Evolutionary conservation across 768 basidiomycete genomes (phyloP).

Genomic region (Psilocybe subaeruginosa): DNA sequence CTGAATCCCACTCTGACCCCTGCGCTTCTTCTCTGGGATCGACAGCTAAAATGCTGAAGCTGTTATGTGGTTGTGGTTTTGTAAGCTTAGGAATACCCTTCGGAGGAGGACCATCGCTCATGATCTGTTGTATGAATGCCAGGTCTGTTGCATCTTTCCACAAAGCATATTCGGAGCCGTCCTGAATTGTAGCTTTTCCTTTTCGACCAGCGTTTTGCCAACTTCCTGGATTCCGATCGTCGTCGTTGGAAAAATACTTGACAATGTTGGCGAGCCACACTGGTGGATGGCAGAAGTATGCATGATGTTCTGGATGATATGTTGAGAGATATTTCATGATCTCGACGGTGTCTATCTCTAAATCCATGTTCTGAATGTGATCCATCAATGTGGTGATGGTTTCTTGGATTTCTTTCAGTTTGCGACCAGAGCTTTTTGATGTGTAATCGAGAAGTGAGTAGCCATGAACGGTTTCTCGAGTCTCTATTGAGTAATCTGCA

Average conservation of each 20-base stretch:
- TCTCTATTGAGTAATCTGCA: slow-evolving; percentile 62
- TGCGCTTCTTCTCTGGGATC: not conserved
- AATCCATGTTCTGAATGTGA: slow-evolving; percentile 29
- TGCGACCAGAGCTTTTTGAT: slow-evolving; percentile 29
- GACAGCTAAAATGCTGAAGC: not conserved
- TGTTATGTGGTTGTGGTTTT: not conserved
- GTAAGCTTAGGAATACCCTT: not conserved
- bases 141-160: slow-evolving; percentile 55
- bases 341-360: slow-evolving; percentile 32
- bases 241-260: not conserved
- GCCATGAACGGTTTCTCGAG: slow-evolving; percentile 49
- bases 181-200: slow-evolving; percentile 18
- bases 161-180: slow-evolving; percentile 46
- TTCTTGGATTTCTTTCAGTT: slow-evolving; percentile 47
- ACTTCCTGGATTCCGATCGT: not conserved
- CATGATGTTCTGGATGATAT: slow-evolving; percentile 52
- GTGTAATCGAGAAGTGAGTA: slow-evolving; percentile 42
- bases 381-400: slow-evolving; percentile 52
- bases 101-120: not conserved
- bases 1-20: not conserved
- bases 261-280: slow-evolving; percentile 41
- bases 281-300: slow-evolving; percentile 45
- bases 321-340: slow-evolving; percentile 44
- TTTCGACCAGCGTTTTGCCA: not conserved
- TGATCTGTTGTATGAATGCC: slow-evolving; percentile 39